Evolutionary conservation across 179 eudicot species (phyloP), one percentile per base, ranked within the genome.

Genomic region (Beta corolliflora): DNA sequence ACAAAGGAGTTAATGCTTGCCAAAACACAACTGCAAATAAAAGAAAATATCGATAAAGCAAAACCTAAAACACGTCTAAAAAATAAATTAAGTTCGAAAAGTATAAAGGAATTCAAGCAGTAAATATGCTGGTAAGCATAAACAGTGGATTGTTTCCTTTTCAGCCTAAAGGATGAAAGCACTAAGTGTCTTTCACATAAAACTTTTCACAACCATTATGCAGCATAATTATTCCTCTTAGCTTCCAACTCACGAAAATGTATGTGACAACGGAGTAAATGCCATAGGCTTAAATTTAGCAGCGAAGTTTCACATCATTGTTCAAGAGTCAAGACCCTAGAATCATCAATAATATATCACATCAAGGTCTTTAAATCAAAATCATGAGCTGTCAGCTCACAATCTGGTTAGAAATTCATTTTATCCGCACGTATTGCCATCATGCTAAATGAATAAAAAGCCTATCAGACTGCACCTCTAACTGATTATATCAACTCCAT

Each of bases 1-100:
- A 14, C 29, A 18, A 29, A 58, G 11, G 76, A 72, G 23, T 73
- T 31, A 18, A 25, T 60, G 55, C 48, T 36, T 31, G 53, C 15
- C 9, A 44, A 80, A 59, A 71, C 6, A 79, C 59, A 71, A 63
- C 5, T 5, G 74, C 79, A 75, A 52, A 45, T 7, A 73, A 19
- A 67, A 55, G 50, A 48, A 48, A 48, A 7, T 48, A 48, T 48
- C 9, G 0, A 9, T 48, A 48, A 48, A 48, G 52, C 52, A 48
- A 48, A 48, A 48, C 52, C 52, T 48, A 6, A 48, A 48, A 48
- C 11, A 50, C 46, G 5, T 59, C 9, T 1, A 8, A 63, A 29
- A 15, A 11, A 48, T 7, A 72, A 29, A 50, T 9, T 41, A 73
- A 80, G 9, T 31, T 72, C 29, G 3, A 29, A 14, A 71, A 73